These are phyloP conservation scores for Fusarium coffeatum DNA, from an alignment of 2,329 filamentous ascomycete species.

Conservation along the genomic window DNA sequence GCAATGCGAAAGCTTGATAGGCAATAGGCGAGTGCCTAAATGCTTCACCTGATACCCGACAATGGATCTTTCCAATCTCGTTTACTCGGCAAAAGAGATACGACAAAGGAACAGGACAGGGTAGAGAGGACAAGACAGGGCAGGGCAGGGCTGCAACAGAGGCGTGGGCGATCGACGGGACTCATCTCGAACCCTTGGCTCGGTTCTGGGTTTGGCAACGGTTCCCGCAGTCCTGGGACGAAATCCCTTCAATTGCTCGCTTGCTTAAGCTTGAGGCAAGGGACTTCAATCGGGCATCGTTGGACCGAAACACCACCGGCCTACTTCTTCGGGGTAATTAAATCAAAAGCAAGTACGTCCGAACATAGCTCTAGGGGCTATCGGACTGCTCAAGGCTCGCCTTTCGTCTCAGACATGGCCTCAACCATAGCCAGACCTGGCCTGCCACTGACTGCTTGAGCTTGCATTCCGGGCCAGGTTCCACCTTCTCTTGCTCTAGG, in stretches of 20 bases:
- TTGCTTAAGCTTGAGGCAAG: slow-evolving; percentile 7
- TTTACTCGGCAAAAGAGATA: slow-evolving; percentile 17
- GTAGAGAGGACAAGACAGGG: background rate
- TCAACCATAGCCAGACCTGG: slow-evolving; percentile 12
- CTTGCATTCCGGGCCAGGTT: background rate
- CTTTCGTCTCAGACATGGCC: background rate
- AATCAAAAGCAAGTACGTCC: background rate
- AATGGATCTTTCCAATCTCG: slow-evolving; percentile 34
- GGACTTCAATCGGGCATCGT: slow-evolving; percentile 6
- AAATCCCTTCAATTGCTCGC: background rate
- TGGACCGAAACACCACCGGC: background rate
- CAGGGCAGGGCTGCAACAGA: slow-evolving; percentile 9
- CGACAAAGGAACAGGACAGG: background rate
- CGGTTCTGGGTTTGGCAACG: background rate
- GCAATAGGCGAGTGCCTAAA: slow-evolving; percentile 34
- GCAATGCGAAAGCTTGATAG: slow-evolving; percentile 18
- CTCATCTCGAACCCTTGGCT: slow-evolving; percentile 29
- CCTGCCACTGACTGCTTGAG: slow-evolving; percentile 28
- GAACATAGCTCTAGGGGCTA: background rate
- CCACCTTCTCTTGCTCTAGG: background rate
- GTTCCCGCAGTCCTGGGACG: slow-evolving; percentile 26
- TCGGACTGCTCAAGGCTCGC: background rate
- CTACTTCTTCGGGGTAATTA: background rate
- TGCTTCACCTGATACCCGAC: slow-evolving; percentile 22
- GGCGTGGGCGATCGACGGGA: slow-evolving; percentile 23